A percentile compares a stretch with the other conserved stretches of the same genome.
phyloP scores from a whole-genome alignment of 345 rosid genomes.

The Clarkia xantiana region DNA sequence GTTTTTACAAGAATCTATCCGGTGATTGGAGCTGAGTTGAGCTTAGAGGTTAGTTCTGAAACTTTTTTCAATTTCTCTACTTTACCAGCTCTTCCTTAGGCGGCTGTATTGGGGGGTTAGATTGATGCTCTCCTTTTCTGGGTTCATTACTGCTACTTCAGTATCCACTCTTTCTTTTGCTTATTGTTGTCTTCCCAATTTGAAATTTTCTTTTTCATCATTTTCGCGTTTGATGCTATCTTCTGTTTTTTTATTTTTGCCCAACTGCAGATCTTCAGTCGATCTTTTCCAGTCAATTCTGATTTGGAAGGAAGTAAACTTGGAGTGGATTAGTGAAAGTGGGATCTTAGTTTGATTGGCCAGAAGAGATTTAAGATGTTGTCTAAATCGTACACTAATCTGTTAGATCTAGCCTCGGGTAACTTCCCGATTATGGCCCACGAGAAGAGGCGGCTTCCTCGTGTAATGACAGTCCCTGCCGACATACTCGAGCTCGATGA shows the following conservation, averaged over 20 bases:
- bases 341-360: constrained; percentile 10
- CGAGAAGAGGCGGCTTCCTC: constrained; percentile 47
- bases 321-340: constrained; percentile 9
- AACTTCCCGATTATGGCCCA: constrained; percentile 53
- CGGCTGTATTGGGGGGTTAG: background rate
- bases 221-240: too few relatives aligned
- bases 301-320: constrained; percentile 6
- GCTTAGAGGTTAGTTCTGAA: background rate
- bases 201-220: too few relatives aligned
- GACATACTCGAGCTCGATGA: constrained; percentile 73
- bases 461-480: constrained; percentile 69
- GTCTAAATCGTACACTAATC: constrained; percentile 65
- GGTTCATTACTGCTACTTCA: background rate
- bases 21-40: constrained; percentile 5
- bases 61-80: background rate
- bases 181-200: background rate
- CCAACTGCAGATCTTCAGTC: background rate
- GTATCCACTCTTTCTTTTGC: background rate
- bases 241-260: too few relatives aligned
- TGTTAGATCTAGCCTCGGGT: constrained; percentile 73
- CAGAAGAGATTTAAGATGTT: constrained; percentile 27
- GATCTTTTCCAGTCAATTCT: background rate
- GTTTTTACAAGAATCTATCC: background rate
- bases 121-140: background rate
- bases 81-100: background rate